phyloP scores from a whole-genome alignment of 306 rosid species.

The Lathyrus oleraceus region DNA sequence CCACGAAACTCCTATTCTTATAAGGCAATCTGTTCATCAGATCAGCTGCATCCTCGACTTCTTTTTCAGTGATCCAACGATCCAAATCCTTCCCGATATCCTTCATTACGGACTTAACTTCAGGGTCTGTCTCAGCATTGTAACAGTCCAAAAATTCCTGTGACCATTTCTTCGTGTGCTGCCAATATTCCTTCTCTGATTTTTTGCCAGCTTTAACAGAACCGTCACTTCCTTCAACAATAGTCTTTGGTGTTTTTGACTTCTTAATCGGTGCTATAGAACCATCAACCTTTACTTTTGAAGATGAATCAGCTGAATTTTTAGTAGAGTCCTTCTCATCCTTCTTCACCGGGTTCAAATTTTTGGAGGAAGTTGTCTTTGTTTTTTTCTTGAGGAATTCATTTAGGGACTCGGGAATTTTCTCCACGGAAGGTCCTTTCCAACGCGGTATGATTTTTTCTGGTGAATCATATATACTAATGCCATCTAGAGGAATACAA shows the following conservation, averaged over 20 bases:
- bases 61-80: constrained; percentile 91
- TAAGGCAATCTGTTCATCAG: constrained; percentile 65
- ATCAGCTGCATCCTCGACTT: constrained; percentile 85
- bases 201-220: constrained; percentile 79
- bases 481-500: constrained; percentile 62
- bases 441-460: constrained; percentile 88
- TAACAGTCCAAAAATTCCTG: constrained; percentile 77
- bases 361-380: constrained; percentile 42
- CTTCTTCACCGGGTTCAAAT: constrained; percentile 48
- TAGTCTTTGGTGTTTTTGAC: constrained; percentile 50
- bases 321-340: constrained; percentile 42
- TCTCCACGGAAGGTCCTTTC: constrained; percentile 80
- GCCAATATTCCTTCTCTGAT: constrained; percentile 94
- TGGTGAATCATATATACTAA: constrained; percentile 82
- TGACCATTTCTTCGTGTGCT: constrained; percentile 98
- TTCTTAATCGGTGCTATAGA: constrained; percentile 35
- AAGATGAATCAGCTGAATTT: constrained; percentile 46
- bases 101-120: constrained; percentile 71
- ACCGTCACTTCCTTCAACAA: constrained; percentile 89
- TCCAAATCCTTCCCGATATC: constrained; percentile 87
- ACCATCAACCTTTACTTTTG: constrained; percentile 36
- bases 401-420: constrained; percentile 65
- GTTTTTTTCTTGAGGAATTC: constrained; percentile 55
- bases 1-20: constrained; percentile 59
- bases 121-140: constrained; percentile 87